A percentile compares a stretch with the other conserved stretches of the same genome.
Evolutionary conservation across 2,329 filamentous ascomycete genomes (phyloP).

Genomic region (Penicillium sumatraense): DNA sequence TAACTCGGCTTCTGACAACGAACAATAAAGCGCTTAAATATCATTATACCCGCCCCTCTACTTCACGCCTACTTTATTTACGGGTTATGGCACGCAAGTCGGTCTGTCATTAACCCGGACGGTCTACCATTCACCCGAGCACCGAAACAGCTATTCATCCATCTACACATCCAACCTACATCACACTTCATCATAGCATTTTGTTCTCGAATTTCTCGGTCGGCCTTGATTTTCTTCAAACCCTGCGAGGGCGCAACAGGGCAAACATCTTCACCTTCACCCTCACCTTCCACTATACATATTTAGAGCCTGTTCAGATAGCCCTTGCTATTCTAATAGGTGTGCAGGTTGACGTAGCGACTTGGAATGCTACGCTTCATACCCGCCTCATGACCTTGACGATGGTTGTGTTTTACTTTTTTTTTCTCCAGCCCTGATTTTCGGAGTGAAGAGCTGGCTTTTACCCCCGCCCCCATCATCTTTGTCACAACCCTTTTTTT

Average conservation of each 20-base stretch:
- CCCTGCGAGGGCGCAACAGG: constrained; percentile 10
- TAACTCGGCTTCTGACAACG: background rate
- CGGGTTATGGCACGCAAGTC: constrained; percentile 14
- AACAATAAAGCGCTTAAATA: background rate
- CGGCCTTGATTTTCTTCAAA: background rate
- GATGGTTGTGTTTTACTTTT: constrained; percentile 24
- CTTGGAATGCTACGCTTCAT: background rate
- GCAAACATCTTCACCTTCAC: constrained; percentile 13
- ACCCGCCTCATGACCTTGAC: constrained; percentile 27
- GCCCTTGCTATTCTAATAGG: constrained; percentile 24
- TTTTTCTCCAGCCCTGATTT: constrained; percentile 6
- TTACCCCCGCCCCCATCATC: constrained; percentile 3
- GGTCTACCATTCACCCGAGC: constrained; percentile 2
- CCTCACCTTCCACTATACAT: constrained; percentile 24
- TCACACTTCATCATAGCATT: background rate
- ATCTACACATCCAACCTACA: background rate
- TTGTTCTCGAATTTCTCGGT: constrained; percentile 10
- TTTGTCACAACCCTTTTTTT: too few species aligned
- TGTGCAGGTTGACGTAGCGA: constrained; percentile 9
- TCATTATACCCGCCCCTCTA: background rate
- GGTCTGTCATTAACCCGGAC: constrained; percentile 1
- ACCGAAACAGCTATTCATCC: background rate
- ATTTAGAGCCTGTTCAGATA: constrained; percentile 26
- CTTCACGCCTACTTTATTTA: background rate
- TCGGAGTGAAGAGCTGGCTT: constrained; percentile 15